Percentiles rank a stretch among this genome's conserved stretches.
Evolutionary conservation across 768 basidiomycete genomes (phyloP).

Genomic region (Boletus rubescentipes): DNA sequence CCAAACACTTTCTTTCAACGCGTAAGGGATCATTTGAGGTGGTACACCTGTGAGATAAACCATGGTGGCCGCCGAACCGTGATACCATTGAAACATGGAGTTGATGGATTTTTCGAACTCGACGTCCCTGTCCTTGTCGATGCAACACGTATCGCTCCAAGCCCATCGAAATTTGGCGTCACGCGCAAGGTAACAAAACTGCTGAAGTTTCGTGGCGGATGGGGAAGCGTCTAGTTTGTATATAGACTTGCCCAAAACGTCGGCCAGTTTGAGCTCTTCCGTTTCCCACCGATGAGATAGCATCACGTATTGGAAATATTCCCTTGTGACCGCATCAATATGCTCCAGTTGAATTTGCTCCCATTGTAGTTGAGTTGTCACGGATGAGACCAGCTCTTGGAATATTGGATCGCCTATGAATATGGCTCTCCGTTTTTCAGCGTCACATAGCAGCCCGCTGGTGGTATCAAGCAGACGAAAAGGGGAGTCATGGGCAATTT

Average conservation of each 20-base stretch:
- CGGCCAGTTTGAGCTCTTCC: constrained; percentile 9
- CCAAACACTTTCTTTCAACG: constrained; percentile 15
- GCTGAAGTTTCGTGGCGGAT: constrained; percentile 12
- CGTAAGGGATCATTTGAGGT: constrained; percentile 7
- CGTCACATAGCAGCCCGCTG: constrained; percentile 19
- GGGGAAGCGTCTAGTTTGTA: constrained; percentile 8
- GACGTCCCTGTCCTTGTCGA: constrained; percentile 17
- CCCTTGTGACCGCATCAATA: background rate
- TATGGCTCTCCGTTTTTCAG: constrained; percentile 9
- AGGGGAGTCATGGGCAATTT: background rate
- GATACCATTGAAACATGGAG: constrained; percentile 25
- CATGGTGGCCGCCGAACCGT: constrained; percentile 14
- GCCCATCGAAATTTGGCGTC: constrained; percentile 17
- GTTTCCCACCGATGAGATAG: constrained; percentile 23
- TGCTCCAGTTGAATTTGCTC: constrained; percentile 6
- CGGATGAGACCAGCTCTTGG: constrained; percentile 16
- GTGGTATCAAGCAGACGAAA: constrained; percentile 23
- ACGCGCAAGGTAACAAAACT: constrained; percentile 15
- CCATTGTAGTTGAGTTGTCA: constrained; percentile 2
- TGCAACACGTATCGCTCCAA: constrained; percentile 27
- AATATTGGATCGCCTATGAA: constrained; percentile 13
- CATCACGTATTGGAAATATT: constrained; percentile 20
- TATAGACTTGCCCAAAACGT: constrained; percentile 14
- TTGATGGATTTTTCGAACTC: constrained; percentile 20
- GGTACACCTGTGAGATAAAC: constrained; percentile 19